Evolutionary conservation across 441 rosid genomes (phyloP).

Genomic region (Francoa sonchifolia): DNA sequence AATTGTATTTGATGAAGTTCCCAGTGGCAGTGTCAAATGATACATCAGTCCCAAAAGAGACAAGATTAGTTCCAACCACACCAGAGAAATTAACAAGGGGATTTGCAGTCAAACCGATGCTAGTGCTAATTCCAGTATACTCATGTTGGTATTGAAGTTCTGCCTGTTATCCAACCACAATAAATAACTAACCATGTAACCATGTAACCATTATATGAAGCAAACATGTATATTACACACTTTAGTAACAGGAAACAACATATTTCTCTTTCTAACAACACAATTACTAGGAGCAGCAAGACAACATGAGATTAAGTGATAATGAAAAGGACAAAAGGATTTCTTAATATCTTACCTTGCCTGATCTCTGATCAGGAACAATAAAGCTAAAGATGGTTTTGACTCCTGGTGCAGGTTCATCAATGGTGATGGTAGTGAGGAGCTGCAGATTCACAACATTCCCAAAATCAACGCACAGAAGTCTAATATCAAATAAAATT

Average conservation of each 20-base stretch:
- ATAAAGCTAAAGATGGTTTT: slow-evolving; percentile 69
- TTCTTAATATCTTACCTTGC: slow-evolving; percentile 40
- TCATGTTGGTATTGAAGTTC: slow-evolving; percentile 91
- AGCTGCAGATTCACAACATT: slow-evolving; percentile 28
- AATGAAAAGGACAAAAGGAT: background rate
- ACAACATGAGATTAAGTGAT: background rate
- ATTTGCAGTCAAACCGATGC: slow-evolving; percentile 69
- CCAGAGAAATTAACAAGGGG: slow-evolving; percentile 84
- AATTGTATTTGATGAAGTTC: slow-evolving; percentile 62
- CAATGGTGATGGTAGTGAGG: slow-evolving; percentile 61
- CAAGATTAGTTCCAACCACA: slow-evolving; percentile 47
- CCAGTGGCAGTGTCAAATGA: slow-evolving; percentile 71
- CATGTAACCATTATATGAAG: no score
- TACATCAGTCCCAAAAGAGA: slow-evolving; percentile 73
- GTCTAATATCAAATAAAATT: background rate
- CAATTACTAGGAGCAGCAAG: no score
- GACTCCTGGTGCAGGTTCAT: slow-evolving; percentile 82
- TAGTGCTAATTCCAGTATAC: slow-evolving; percentile 69
- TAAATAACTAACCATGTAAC: no score
- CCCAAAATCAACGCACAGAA: background rate
- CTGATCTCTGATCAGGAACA: slow-evolving; percentile 90
- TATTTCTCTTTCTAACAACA: no score
- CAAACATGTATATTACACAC: no score
- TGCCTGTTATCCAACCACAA: slow-evolving; percentile 31
- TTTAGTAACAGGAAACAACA: no score